phyloP scores from a whole-genome alignment of 2,329 filamentous ascomycete species.

The Podosphaera xanthii region DNA sequence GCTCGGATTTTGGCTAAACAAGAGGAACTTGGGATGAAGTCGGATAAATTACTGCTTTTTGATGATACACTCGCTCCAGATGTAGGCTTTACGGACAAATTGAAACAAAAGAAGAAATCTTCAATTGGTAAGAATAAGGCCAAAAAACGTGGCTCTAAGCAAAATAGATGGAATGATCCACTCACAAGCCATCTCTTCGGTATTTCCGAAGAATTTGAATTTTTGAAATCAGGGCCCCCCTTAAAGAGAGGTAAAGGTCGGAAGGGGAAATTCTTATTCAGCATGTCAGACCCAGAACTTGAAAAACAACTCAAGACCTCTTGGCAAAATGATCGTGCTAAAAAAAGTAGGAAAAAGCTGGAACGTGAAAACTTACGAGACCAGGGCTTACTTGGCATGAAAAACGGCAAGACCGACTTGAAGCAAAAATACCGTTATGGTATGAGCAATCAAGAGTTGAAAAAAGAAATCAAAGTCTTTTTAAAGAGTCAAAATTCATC shows the following conservation, averaged over 20 bases:
- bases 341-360: conserved; percentile 47
- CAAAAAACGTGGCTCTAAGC: conserved; percentile 9
- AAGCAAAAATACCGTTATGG: conserved; percentile 50
- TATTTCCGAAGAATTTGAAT: conserved; percentile 44
- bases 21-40: conserved; percentile 37
- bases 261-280: conserved; percentile 26
- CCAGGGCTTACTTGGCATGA: conserved; percentile 40
- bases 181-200: conserved; percentile 24
- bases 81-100: conserved; percentile 5
- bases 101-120: background rate
- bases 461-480: conserved; percentile 50
- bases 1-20: conserved; percentile 37
- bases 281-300: conserved; percentile 44
- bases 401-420: conserved; percentile 27
- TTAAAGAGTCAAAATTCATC: conserved; percentile 37
- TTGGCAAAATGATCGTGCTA: conserved; percentile 45
- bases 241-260: conserved; percentile 41
- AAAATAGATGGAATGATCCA: conserved; percentile 23
- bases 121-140: conserved; percentile 4
- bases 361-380: conserved; percentile 46
- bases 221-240: conserved; percentile 29
- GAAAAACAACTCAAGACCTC: conserved; percentile 32
- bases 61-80: conserved; percentile 19
- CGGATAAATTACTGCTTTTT: conserved; percentile 34
- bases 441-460: conserved; percentile 47